Percentiles rank a stretch among this genome's conserved stretches.
These are phyloP conservation scores for Amylocarpus encephaloides DNA, from an alignment of 2,329 filamentous ascomycete genomes.

Conservation along the genomic window DNA sequence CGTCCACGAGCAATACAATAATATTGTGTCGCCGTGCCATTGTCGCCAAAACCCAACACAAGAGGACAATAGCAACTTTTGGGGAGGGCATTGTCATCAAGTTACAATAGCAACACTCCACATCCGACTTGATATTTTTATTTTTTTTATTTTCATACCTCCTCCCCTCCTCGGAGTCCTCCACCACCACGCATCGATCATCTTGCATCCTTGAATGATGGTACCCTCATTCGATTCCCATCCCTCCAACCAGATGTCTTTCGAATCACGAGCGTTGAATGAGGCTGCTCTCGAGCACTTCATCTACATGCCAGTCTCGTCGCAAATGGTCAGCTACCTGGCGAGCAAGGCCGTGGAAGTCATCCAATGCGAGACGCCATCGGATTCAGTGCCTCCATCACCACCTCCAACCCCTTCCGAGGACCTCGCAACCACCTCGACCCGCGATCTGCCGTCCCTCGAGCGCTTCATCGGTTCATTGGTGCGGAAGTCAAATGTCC, in stretches of 20 bases:
- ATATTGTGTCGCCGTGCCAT: slow-evolving; percentile 5
- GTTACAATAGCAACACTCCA: no score
- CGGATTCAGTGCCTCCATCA: slow-evolving; percentile 34
- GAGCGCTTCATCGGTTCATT: slow-evolving; percentile 90
- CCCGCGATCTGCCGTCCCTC: slow-evolving; percentile 60
- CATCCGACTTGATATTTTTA: no score
- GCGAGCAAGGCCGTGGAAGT: slow-evolving; percentile 69
- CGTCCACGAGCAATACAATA: neutral
- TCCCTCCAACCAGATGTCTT: no score
- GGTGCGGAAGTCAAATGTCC: slow-evolving; percentile 88
- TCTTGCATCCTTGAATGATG: slow-evolving; percentile 3
- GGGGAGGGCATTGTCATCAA: neutral
- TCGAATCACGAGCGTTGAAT: slow-evolving; percentile 39
- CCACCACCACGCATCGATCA: neutral
- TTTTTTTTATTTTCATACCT: no score
- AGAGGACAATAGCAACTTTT: slow-evolving; percentile 15
- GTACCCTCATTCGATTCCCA: slow-evolving; percentile 15
- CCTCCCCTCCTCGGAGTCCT: no score
- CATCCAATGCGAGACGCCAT: slow-evolving; percentile 69
- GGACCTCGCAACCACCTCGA: slow-evolving; percentile 12
- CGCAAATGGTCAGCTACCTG: slow-evolving; percentile 72
- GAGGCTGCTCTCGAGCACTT: slow-evolving; percentile 73
- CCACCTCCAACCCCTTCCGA: slow-evolving; percentile 47
- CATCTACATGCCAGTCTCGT: slow-evolving; percentile 68
- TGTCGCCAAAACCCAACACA: slow-evolving; percentile 5